Base-by-base conservation (phyloP, 306 rosid genomes). In the Oxytropis ochrocephala region DNA sequence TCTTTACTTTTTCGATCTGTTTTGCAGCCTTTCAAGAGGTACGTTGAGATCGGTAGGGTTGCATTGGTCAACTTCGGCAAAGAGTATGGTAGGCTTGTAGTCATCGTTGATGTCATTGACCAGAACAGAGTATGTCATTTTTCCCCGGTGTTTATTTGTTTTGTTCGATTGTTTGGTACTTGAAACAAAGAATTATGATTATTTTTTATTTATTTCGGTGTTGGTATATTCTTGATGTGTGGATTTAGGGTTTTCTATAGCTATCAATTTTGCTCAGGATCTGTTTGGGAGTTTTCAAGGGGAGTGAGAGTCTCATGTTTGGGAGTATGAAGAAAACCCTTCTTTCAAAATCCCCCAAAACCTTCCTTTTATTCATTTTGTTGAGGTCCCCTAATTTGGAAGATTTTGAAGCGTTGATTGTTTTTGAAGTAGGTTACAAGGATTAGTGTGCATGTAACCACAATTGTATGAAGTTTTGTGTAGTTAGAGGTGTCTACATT, bases 41-140 rank as follows among this genome's bases (percentile, higher is more conserved):
- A 46, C 81, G 85, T 89, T 7, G 98, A 92, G 92, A 86, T 89
- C 81, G 98, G 96, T 36, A 81, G 98, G 82, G 88, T 92, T 2
- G 98, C 91, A 48, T 88, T 89, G 55, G 66, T 92, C 84, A 92
- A 92, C 86, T 89, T 84, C 67, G 98, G 98, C 47, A 75, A 84
- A 17, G 96, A 92, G 51, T 89, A 89, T 14, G 98, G 98, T 2
- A 89, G 73, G 83, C 98, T 92, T 11, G 95, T 92, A 1, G 96
- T 89, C 73, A 92, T 92, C 69, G 96, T 92, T 42, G 99, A 94
- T 51, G 91, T 94, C 71, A 75, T 91, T 19, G 96, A 94, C 78
- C 99, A 94, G 79, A 92, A 87, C 79, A 76, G 91, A 64, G 96
- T 91, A 24, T 33, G 12, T 36, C 39, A 35, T 11, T 41, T 77